Evolutionary conservation across 2,329 filamentous ascomycete genomes (phyloP), one percentile per base, ranked within the genome.

Genomic region (Cladosporium sp.): DNA sequence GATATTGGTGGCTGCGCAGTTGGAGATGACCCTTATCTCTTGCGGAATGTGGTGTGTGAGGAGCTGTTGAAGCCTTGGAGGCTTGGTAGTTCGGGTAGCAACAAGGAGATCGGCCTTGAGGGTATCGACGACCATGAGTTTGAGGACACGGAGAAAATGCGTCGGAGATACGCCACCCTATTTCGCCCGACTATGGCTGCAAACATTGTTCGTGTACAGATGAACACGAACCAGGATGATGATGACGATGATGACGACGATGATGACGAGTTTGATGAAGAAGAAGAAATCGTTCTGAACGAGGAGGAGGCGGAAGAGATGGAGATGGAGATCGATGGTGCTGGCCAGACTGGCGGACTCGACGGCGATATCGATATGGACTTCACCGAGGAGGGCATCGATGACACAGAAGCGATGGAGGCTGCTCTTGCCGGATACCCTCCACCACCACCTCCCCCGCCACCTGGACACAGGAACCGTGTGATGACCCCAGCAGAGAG

Each of bases 1-100:
- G 95, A 99, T 68, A 95, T 99, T 61, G 82, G 90, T 7, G 90
- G 90, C 24, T 96, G 91, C 68, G 86, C 83, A 47, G 87, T 96
- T 41, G 89, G 89, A 1, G 76, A 82, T 27, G 89, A 99, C 63
- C 81, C 84, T 55, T 78, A 88, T 53, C 83, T 97, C 15, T 74
- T 99, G 38, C 82, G 90, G 32, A 84, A 83, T 45, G 83, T 86
- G 6, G 82, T 99, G 34, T 99, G 93, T 63, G 89, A 97, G 67
- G 89, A 99, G 68, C 80, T 97, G 62, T 81, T 99, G 54, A 86
- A 85, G 58, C 81, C 87, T 1, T 99, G 93, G 93, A 82, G 84
- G 27, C 82, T 86, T 57, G 93, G 93, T 5, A 97, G 93, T 64
- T 80, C 82, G 50, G 93, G 86, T 6, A 85, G 79, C 39, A 92